Conservation (phyloP, 2,329 filamentous ascomycete species). For the Fusarium sp. region DNA sequence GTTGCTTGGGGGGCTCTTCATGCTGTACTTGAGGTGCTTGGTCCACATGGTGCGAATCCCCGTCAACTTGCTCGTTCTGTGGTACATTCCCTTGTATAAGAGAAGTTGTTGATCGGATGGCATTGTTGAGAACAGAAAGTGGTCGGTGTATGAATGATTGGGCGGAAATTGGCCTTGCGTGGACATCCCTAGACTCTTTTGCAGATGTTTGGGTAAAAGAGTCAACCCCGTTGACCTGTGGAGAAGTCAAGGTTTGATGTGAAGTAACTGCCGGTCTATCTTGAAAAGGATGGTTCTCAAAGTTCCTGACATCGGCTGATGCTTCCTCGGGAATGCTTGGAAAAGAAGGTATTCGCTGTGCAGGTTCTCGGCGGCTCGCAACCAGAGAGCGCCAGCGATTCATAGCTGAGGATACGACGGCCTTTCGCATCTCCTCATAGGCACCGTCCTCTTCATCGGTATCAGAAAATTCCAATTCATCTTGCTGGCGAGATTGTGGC, state of each 20-base stretch:
- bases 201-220: slow-evolving; percentile 7
- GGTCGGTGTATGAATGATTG: slow-evolving; percentile 31
- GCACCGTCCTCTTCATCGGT: slow-evolving; percentile 34
- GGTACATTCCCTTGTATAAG: slow-evolving; percentile 13
- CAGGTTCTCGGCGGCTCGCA: slow-evolving; percentile 27
- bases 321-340: slow-evolving; percentile 35
- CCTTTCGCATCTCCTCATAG: slow-evolving; percentile 37
- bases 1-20: slow-evolving; percentile 3
- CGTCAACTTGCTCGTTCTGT: slow-evolving; percentile 5
- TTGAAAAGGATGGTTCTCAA: slow-evolving; percentile 27
- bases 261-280: slow-evolving; percentile 19
- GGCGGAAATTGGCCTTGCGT: slow-evolving; percentile 11
- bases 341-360: slow-evolving; percentile 29
- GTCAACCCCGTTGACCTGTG: slow-evolving; percentile 29
- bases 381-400: slow-evolving; percentile 46
- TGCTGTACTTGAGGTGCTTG: slow-evolving; percentile 6
- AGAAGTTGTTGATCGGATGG: slow-evolving; percentile 23
- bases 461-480: slow-evolving; percentile 16
- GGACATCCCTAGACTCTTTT: slow-evolving; percentile 19
- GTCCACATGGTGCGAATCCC: slow-evolving; percentile 9
- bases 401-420: slow-evolving; percentile 44
- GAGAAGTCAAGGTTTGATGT: slow-evolving; percentile 1
- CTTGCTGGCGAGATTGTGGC: slow-evolving; percentile 11
- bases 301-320: slow-evolving; percentile 27
- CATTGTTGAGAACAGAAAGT: slow-evolving; percentile 17